Percentiles rank a stretch among this genome's conserved stretches.
Evolutionary conservation across 208 protist genomes (phyloP).

Genomic region (Acanthamoeba lenticulata): DNA sequence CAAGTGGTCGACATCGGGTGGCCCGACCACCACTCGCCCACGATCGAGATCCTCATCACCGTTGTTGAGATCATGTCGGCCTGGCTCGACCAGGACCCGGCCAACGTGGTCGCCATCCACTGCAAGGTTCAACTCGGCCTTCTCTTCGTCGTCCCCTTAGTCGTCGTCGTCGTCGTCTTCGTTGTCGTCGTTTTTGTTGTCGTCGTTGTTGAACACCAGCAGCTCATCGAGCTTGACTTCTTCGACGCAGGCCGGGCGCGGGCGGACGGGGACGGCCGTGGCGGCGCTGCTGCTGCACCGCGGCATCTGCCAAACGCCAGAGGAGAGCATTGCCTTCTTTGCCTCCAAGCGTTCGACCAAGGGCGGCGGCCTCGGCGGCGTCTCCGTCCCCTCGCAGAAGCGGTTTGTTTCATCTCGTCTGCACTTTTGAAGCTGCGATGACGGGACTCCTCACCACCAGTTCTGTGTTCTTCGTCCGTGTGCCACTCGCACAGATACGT

Average conservation of each 20-base stretch:
- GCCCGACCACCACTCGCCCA: constrained; percentile 43
- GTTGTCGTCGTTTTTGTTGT: neutral
- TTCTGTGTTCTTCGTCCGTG: neutral
- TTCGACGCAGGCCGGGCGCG: neutral
- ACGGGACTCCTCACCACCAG: neutral
- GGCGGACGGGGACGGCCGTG: neutral
- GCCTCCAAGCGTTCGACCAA: constrained; percentile 34
- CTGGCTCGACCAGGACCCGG: constrained; percentile 4
- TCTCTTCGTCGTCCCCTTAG: neutral
- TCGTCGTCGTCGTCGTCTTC: too few relatives aligned
- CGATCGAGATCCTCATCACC: constrained; percentile 30
- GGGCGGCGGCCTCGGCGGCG: constrained; percentile 28
- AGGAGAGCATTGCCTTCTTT: constrained; percentile 9
- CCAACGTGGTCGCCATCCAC: constrained; percentile 47
- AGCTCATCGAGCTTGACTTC: neutral
- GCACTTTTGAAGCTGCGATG: too few relatives aligned
- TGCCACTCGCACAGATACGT: neutral
- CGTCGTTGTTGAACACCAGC: too few relatives aligned
- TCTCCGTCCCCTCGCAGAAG: constrained; percentile 9
- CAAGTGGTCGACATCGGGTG: constrained; percentile 30
- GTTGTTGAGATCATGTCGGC: constrained; percentile 37
- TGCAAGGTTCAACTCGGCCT: neutral
- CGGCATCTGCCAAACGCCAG: neutral
- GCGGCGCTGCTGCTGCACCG: constrained; percentile 24
- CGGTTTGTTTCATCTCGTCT: too few relatives aligned